Evolutionary conservation across 805 yeast genomes (phyloP).

Genomic region (Ogataea neopini): DNA sequence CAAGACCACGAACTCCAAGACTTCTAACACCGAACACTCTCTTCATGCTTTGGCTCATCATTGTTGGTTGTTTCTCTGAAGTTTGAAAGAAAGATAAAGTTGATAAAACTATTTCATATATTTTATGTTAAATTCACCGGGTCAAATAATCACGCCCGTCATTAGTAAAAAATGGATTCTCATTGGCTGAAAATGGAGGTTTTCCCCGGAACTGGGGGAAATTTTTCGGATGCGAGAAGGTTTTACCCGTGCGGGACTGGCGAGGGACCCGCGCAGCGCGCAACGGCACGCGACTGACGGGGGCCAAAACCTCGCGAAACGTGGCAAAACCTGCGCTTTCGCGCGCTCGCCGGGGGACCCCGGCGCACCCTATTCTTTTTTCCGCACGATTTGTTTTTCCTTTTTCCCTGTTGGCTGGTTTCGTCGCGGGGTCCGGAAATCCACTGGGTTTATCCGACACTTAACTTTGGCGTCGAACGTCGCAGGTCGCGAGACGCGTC

Average conservation of each 20-base stretch:
- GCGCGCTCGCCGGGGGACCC: background rate
- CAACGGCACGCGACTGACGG: too few species aligned
- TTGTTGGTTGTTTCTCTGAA: background rate
- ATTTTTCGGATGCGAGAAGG: conserved; percentile 12
- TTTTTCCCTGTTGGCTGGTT: conserved; percentile 3
- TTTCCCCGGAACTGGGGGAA: conserved; percentile 2
- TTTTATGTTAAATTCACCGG: too few species aligned
- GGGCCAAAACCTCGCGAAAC: too few species aligned
- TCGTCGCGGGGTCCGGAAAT: conserved; percentile 6
- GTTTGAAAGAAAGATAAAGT: background rate
- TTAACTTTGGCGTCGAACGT: background rate
- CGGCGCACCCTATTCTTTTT: background rate
- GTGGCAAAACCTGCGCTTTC: too few species aligned
- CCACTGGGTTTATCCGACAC: background rate
- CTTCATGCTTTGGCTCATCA: conserved; percentile 15
- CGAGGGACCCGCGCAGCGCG: too few species aligned
- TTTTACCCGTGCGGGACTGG: conserved; percentile 8
- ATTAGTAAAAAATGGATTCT: conserved; percentile 10
- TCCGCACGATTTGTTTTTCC: conserved; percentile 1
- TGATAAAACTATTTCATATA: background rate
- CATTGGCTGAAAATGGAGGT: conserved; percentile 11
- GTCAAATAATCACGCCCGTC: conserved; percentile 3
- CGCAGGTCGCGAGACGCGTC: background rate
- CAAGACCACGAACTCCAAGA: conserved; percentile 48
- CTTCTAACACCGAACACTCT: conserved; percentile 24